Evolutionary conservation across 2,329 filamentous ascomycete species (phyloP).

Genomic region (Cercospora sesami): DNA sequence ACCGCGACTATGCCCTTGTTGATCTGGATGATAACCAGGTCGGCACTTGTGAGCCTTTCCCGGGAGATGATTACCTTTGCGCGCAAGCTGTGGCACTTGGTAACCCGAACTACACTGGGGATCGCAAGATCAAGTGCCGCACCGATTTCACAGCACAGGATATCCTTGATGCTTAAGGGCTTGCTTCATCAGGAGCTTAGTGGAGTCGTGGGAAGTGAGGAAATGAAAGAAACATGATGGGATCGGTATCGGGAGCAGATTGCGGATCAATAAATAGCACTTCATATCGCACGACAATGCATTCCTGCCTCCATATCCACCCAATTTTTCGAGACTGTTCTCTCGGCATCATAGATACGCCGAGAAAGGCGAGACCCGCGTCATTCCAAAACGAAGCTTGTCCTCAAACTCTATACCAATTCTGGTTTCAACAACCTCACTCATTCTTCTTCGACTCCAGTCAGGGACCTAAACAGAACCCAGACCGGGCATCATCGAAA

Average conservation of each 20-base stretch:
- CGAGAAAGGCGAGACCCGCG: background rate
- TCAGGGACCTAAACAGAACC: background rate
- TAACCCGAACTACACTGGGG: background rate
- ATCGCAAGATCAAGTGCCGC: background rate
- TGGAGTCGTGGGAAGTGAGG: background rate
- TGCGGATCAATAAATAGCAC: background rate
- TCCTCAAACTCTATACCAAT: background rate
- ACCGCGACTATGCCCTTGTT: background rate
- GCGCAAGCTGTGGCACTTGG: background rate
- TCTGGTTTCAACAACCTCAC: background rate
- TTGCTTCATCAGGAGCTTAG: background rate
- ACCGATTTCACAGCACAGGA: background rate
- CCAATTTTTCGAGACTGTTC: background rate
- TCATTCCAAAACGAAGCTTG: background rate
- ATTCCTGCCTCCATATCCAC: background rate
- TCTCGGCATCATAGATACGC: background rate
- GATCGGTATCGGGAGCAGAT: background rate
- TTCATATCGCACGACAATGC: background rate
- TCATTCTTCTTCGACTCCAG: background rate
- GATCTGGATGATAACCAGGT: background rate
- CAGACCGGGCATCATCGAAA: background rate
- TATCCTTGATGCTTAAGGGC: background rate
- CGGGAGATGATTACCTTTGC: background rate
- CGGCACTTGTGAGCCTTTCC: background rate
- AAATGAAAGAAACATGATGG: background rate